A percentile compares a stretch with the other conserved stretches of the same genome.
Conservation (phyloP, 371 early-diverging fungal genomes). For the Mucor irregularis region DNA sequence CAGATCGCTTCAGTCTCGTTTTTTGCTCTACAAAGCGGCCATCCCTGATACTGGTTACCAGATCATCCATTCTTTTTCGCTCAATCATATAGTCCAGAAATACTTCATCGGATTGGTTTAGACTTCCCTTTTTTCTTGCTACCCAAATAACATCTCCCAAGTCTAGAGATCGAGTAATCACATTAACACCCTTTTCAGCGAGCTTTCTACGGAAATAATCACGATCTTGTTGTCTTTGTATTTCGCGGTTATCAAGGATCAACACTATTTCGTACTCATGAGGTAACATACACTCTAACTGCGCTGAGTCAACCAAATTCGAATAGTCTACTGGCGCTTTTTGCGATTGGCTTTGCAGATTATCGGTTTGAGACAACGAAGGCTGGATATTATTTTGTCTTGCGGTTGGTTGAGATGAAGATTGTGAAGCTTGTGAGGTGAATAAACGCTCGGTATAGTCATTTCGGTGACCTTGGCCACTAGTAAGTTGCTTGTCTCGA, state of each 20-base stretch:
- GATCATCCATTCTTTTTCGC: constrained; percentile 93
- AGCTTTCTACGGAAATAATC: constrained; percentile 71
- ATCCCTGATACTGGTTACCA: constrained; percentile 90
- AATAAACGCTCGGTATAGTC: neutral
- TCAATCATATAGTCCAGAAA: constrained; percentile 89
- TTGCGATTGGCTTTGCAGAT: neutral
- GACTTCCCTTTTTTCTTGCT: constrained; percentile 56
- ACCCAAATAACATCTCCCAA: constrained; percentile 93
- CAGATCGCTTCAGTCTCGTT: constrained; percentile 72
- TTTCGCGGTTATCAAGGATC: constrained; percentile 85
- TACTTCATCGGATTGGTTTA: constrained; percentile 57
- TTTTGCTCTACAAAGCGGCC: constrained; percentile 97
- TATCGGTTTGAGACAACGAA: neutral
- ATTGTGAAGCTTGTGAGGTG: neutral
- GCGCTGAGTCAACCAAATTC: neutral
- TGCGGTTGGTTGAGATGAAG: neutral
- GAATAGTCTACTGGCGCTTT: neutral
- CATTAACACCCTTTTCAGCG: constrained; percentile 51
- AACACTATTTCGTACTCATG: constrained; percentile 74
- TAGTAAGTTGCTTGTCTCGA: neutral
- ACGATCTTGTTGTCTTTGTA: constrained; percentile 67
- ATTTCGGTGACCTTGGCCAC: too few relatives aligned
- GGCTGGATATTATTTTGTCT: neutral
- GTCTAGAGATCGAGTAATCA: constrained; percentile 65
- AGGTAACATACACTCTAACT: constrained; percentile 26